Conservation (phyloP, 768 basidiomycete genomes). For the Suillus decipiens region DNA sequence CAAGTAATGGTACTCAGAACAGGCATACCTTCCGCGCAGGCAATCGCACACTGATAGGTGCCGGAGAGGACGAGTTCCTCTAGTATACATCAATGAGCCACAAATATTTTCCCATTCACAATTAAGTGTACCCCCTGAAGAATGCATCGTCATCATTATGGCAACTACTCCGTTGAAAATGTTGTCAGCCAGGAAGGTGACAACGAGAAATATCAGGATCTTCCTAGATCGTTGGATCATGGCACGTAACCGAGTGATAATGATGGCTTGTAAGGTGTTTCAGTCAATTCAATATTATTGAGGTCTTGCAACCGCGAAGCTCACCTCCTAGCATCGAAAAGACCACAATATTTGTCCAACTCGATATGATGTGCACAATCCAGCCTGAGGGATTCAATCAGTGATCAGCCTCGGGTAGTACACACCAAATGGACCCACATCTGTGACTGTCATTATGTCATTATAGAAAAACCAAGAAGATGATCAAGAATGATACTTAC, state of each 20-base stretch:
- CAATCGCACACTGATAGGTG: background rate
- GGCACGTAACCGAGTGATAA: background rate
- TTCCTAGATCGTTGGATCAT: background rate
- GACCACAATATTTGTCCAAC: background rate
- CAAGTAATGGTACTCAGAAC: background rate
- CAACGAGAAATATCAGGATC: background rate
- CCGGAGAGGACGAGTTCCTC: background rate
- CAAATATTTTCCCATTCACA: background rate
- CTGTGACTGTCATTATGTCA: background rate
- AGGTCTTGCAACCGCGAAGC: background rate
- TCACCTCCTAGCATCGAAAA: background rate
- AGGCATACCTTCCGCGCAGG: background rate
- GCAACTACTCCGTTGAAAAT: background rate
- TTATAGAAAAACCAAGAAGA: background rate
- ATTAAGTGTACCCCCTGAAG: background rate
- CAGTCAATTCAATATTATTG: background rate
- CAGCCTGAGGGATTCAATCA: background rate
- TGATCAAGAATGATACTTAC: background rate
- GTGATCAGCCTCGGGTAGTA: too few relatives aligned
- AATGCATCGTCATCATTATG: background rate
- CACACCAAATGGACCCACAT: background rate
- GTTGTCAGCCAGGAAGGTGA: background rate
- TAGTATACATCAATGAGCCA: too few relatives aligned
- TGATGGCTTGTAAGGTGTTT: background rate
- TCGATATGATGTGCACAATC: background rate